Evolutionary conservation across 2,329 filamentous ascomycete species (phyloP).

Genomic region (Xylogone sp.): DNA sequence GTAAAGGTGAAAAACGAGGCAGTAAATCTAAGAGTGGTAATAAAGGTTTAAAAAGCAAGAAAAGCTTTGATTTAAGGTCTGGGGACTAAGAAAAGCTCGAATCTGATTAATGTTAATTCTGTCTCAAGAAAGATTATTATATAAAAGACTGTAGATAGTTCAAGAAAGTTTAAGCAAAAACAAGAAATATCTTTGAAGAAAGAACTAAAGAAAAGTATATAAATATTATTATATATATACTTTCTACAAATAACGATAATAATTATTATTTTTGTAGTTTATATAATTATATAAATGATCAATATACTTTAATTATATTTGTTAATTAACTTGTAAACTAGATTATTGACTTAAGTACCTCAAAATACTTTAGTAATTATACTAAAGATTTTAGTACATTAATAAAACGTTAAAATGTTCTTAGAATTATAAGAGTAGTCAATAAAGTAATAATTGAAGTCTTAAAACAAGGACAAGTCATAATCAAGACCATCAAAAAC

Average conservation of each 20-base stretch:
- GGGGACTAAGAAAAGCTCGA: background rate
- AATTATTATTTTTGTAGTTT: background rate
- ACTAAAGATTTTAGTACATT: background rate
- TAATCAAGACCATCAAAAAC: background rate
- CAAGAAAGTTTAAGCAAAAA: background rate
- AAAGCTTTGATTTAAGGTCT: background rate
- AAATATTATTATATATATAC: background rate
- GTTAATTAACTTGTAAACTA: background rate
- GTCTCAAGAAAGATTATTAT: background rate
- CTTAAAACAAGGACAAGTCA: background rate
- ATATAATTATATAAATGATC: background rate
- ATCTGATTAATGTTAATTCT: background rate
- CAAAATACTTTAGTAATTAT: background rate
- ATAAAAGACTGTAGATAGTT: background rate
- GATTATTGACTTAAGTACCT: background rate
- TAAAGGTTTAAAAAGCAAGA: background rate
- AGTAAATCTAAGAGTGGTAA: background rate
- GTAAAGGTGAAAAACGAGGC: background rate
- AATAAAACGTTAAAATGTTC: background rate
- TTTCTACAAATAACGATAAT: background rate
- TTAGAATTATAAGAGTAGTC: background rate
- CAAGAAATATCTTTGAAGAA: background rate
- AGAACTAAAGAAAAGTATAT: background rate
- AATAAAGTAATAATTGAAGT: background rate
- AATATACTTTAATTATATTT: background rate